Evolutionary conservation across 441 rosid genomes (phyloP), one percentile per base, ranked within the genome.

Genomic region (Pelargonium fulgidum): DNA sequence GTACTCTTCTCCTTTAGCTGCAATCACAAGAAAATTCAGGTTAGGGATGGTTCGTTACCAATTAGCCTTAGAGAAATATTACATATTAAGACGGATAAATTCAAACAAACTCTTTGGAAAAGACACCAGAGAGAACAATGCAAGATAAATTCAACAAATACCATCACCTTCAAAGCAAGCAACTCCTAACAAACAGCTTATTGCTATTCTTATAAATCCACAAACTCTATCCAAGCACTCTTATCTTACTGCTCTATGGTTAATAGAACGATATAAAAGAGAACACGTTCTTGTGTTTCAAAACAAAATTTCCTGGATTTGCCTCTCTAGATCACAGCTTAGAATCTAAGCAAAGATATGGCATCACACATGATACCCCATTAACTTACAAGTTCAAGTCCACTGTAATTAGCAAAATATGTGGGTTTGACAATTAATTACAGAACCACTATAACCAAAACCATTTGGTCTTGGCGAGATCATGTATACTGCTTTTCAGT

Each of bases 1-100:
- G 81, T 93, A 93, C 76, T 88, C 94, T 7, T 85, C 84, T 66
- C 84, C 91, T 70, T 82, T 84, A 20, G 72, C 98, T 91, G 81
- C 80, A 85, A 79, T 62, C 73, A 77, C 72, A 44, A 41, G 36
- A 67, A 74, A 14, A 3, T 0, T 52, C 59, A 52, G 22, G 22
- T 52, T 52, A 71, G 48, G 67, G 48, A 73, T 24, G 10, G 26
- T 12, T n/a, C 26, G 74, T 63, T 47, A 24, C 65, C 10, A 36
- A 29, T 17, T 65, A 42, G 22, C 24, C 59, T 68, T 1, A 4
- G 33, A 56, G n/a, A 41, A 68, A 65, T 64, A 24, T 47, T 36
- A 36, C 26, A 63, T 16, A 16, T 36, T 11, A 9, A 44, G 13
- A 42, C 11, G 19, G 19, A 47, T 14, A 4, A 11, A 11, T 10